A percentile compares a stretch with the other conserved stretches of the same genome.
These are phyloP conservation scores for Phytophthora brassicae DNA, from an alignment of 352 stramenopile species.

Conservation along the genomic window DNA sequence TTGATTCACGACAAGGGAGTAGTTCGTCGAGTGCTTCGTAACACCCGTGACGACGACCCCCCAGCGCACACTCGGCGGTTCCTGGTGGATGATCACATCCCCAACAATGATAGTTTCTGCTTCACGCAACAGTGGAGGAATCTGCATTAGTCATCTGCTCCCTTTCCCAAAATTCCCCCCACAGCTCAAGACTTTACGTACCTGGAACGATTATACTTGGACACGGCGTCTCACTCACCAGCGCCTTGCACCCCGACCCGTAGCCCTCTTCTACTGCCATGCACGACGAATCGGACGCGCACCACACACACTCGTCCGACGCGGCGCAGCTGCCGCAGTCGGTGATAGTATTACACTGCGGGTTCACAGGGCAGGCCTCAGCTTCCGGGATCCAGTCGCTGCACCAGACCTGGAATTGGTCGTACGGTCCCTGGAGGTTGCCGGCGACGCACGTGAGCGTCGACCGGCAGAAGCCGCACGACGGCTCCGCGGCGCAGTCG, in stretches of 20 bases:
- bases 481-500: constrained; percentile 54
- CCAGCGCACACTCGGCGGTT: constrained; percentile 42
- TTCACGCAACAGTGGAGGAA: constrained; percentile 18
- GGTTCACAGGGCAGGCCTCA: constrained; percentile 72
- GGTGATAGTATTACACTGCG: constrained; percentile 46
- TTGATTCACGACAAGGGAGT: constrained; percentile 47
- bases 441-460: constrained; percentile 88
- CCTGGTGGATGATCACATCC: constrained; percentile 54
- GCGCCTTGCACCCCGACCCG: constrained; percentile 70
- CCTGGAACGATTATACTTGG: constrained; percentile 69
- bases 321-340: constrained; percentile 70
- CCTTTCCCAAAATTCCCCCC: not conserved
- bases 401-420: constrained; percentile 42
- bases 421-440: constrained; percentile 49
- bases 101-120: constrained; percentile 60
- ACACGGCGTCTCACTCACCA: constrained; percentile 88
- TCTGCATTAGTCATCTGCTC: constrained; percentile 10
- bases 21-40: constrained; percentile 36
- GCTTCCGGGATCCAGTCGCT: constrained; percentile 62
- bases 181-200: constrained; percentile 32
- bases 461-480: constrained; percentile 91
- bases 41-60: constrained; percentile 40
- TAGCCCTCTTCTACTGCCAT: constrained; percentile 87
- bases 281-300: constrained; percentile 80
- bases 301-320: constrained; percentile 87